Base-by-base conservation (phyloP, 257 asterid species). In the Pogostemon cablin region DNA sequence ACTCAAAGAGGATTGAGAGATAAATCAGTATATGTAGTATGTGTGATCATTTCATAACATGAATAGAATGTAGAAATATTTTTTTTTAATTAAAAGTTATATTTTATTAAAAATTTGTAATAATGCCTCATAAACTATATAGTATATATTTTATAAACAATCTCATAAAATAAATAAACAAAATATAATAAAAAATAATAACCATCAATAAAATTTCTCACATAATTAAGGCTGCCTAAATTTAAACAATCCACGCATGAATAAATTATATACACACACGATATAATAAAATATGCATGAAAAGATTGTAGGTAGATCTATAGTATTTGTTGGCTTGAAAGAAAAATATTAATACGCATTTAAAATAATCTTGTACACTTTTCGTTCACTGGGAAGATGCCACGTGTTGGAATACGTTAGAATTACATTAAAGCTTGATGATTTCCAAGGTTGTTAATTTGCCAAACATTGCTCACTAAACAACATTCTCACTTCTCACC, bases 341-440 rank as follows among this genome's bases (percentile, higher is more conserved):
- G 79, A 65, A 62, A 73, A 44, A 35, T 57, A 48, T 59, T 55
- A 62, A 75, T 63, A 12, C 52, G 63, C 72, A 37, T 15, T 56
- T 6, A 25, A 35, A 56, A 37, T 67, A 42, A 48, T 41, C 40
- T 37, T 74, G 69, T 52, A 66, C 62, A 80, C 48, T 3, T 75
- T 69, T 67, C 70, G 17, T 75, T 9, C 52, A 53, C 7, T 37
- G 6, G 0, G 9, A n/a, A n/a, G 68, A 68, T 4, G 77, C 81
- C 81, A 73, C 81, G 79, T 80, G 39, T 53, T 59, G 52, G 57
- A 67, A 62, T 65, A 53, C 76, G 65, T 74, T 55, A 58, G 8
- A 63, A 49, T 40, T 10, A 37, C 48, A 47, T 72, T 52, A 65
- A 56, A 62, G 43, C 20, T 44, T 46, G 50, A 59, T 34, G 37